phyloP scores from a whole-genome alignment of 768 basidiomycete genomes.

The Guyanaporus albipodus region DNA sequence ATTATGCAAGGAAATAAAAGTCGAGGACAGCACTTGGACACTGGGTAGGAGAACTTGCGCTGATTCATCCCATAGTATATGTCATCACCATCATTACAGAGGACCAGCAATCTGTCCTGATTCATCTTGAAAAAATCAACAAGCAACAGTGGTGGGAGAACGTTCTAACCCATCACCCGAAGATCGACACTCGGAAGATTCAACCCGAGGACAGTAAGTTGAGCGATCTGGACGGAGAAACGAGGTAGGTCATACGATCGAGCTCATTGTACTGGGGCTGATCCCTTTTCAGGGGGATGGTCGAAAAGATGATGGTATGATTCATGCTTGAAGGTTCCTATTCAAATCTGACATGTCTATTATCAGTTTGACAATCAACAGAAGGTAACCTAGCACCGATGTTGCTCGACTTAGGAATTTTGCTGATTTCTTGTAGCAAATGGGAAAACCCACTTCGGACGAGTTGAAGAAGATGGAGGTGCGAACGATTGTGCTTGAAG shows the following conservation, averaged over 20 bases:
- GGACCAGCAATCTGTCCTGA: slow-evolving; percentile 65
- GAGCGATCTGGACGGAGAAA: slow-evolving; percentile 94
- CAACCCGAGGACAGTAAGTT: slow-evolving; percentile 93
- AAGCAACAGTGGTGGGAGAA: slow-evolving; percentile 97
- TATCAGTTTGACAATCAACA: slow-evolving; percentile 42
- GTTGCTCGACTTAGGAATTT: neutral
- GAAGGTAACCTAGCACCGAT: slow-evolving; percentile 29
- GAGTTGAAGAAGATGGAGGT: slow-evolving; percentile 93
- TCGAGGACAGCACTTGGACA: slow-evolving; percentile 98
- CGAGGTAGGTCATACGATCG: slow-evolving; percentile 51
- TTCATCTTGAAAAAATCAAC: slow-evolving; percentile 87
- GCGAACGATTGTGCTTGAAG: slow-evolving; percentile 8
- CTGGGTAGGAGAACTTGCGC: slow-evolving; percentile 55
- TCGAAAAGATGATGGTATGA: slow-evolving; percentile 99
- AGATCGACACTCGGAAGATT: slow-evolving; percentile 95
- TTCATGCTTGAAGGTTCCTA: neutral
- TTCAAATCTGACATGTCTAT: slow-evolving; percentile 8
- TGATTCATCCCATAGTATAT: neutral
- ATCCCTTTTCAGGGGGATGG: slow-evolving; percentile 70
- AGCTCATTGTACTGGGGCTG: slow-evolving; percentile 1
- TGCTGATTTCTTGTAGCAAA: slow-evolving; percentile 52
- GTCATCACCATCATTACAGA: slow-evolving; percentile 43
- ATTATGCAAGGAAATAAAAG: slow-evolving; percentile 88
- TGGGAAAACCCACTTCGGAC: slow-evolving; percentile 94
- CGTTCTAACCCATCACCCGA: slow-evolving; percentile 90